Percentiles rank a stretch among this genome's conserved stretches.
These are phyloP conservation scores for Podospora didyma DNA, from an alignment of 495 filamentous ascomycete species.

Conservation along the genomic window DNA sequence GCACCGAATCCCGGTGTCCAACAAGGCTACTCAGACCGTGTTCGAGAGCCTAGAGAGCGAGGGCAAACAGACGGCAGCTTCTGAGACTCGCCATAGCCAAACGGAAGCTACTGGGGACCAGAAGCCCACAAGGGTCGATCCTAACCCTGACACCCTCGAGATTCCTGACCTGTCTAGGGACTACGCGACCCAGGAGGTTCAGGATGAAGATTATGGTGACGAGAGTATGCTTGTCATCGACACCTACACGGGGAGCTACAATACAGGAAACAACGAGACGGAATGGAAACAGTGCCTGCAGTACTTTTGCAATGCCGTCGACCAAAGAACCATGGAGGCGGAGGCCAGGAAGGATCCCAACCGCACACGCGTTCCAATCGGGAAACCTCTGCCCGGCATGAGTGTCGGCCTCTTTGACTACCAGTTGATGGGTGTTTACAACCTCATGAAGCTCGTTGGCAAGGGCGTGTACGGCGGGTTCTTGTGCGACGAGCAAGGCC, in stretches of 20 bases:
- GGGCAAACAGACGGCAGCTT: too few species aligned
- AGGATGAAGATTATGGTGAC: slow-evolving; percentile 21
- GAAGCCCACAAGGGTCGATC: too few species aligned
- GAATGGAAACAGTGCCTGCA: slow-evolving; percentile 13
- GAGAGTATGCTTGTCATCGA: slow-evolving; percentile 14
- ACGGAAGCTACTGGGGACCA: too few species aligned
- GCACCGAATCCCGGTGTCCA: too few species aligned
- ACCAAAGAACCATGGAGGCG: slow-evolving; percentile 12
- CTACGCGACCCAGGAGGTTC: background rate
- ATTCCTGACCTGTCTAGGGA: background rate
- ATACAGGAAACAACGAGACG: slow-evolving; percentile 11
- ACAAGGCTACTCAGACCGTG: too few species aligned
- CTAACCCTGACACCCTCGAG: too few species aligned
- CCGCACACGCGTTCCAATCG: slow-evolving; percentile 20
- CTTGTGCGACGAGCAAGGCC: slow-evolving; percentile 24
- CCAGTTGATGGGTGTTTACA: slow-evolving; percentile 25
- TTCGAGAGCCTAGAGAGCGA: too few species aligned
- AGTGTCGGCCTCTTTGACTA: slow-evolving; percentile 25
- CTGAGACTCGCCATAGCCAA: too few species aligned
- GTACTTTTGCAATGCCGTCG: slow-evolving; percentile 17
- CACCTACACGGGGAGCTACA: slow-evolving; percentile 21
- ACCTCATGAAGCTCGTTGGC: slow-evolving; percentile 10
- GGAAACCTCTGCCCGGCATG: slow-evolving; percentile 19
- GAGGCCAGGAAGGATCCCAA: background rate
- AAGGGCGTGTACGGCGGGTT: slow-evolving; percentile 19